Conservation (phyloP, 176 grass and related monocot genomes). For the Pharus latifolius region DNA sequence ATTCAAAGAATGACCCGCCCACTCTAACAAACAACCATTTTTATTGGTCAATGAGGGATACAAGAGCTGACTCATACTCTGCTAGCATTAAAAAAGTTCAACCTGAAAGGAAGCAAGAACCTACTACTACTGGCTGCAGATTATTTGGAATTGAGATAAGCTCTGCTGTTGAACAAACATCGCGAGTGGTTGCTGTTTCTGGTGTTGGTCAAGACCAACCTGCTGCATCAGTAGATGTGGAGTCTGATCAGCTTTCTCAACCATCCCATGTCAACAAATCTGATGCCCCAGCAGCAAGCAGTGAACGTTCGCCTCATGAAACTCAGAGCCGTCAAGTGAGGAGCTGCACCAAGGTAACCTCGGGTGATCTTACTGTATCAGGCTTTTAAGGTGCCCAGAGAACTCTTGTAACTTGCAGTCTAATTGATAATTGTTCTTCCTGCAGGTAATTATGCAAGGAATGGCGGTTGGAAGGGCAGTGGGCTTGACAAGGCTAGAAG, state of each 20-base stretch:
- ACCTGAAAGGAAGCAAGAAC: slow-evolving; percentile 49
- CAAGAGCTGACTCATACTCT: slow-evolving; percentile 16
- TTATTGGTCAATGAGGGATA: slow-evolving; percentile 37
- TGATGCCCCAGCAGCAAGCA: slow-evolving; percentile 41
- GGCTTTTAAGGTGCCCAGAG: neutral
- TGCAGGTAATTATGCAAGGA: slow-evolving; percentile 86
- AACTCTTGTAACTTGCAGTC: neutral
- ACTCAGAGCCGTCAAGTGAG: slow-evolving; percentile 42
- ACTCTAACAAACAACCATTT: slow-evolving; percentile 29
- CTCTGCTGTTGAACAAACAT: slow-evolving; percentile 3
- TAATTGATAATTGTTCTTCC: neutral
- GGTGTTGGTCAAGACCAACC: slow-evolving; percentile 32
- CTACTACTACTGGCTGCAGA: slow-evolving; percentile 40
- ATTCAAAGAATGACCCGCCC: slow-evolving; percentile 26
- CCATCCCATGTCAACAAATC: slow-evolving; percentile 40
- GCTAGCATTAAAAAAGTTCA: slow-evolving; percentile 31
- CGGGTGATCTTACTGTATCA: neutral
- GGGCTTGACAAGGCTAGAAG: slow-evolving; percentile 46
- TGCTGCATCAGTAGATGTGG: slow-evolving; percentile 14
- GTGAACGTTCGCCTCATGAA: slow-evolving; percentile 33
- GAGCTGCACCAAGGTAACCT: slow-evolving; percentile 73
- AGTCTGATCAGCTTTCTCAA: slow-evolving; percentile 43
- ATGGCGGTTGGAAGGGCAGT: slow-evolving; percentile 71
- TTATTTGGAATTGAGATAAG: slow-evolving; percentile 76
- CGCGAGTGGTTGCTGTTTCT: slow-evolving; percentile 1